Evolutionary conservation across 2,329 filamentous ascomycete species (phyloP).

Genomic region (Xylaria multiplex): DNA sequence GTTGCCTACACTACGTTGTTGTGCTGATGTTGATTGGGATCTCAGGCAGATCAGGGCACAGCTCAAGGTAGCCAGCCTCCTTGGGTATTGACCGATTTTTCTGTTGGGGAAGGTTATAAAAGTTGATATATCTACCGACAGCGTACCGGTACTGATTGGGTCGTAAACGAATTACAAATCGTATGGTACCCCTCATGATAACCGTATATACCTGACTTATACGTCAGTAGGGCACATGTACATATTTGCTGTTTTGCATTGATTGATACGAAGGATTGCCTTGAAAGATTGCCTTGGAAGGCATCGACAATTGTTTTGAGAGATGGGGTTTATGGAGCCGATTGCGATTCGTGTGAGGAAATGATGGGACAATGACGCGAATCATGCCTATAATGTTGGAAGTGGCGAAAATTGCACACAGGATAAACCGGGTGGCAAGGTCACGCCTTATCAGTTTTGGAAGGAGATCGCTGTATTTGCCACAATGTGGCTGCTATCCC

Average conservation of each 20-base stretch:
- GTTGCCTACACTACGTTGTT: neutral
- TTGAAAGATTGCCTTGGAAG: too few relatives aligned
- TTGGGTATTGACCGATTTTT: neutral
- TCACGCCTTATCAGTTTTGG: slow-evolving; percentile 17
- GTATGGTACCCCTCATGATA: too few relatives aligned
- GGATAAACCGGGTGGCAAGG: slow-evolving; percentile 26
- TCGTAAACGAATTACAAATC: too few relatives aligned
- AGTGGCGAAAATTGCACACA: slow-evolving; percentile 27
- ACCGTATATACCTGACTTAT: neutral
- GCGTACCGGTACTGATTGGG: too few relatives aligned
- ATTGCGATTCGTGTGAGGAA: slow-evolving; percentile 7
- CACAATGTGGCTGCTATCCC: slow-evolving; percentile 25
- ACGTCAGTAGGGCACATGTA: neutral
- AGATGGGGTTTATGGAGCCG: slow-evolving; percentile 16
- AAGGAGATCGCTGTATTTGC: slow-evolving; percentile 25
- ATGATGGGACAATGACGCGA: slow-evolving; percentile 33
- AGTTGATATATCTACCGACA: neutral
- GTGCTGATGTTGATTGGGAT: neutral
- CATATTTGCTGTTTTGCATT: neutral
- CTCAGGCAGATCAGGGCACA: too few relatives aligned
- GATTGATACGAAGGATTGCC: neutral
- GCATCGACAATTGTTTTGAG: too few relatives aligned
- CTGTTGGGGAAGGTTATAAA: neutral
- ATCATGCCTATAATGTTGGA: slow-evolving; percentile 14
- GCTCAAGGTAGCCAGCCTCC: neutral